These are phyloP conservation scores for Ganoderma sinense DNA, from an alignment of 1,284 basidiomycete species.

Conservation along the genomic window DNA sequence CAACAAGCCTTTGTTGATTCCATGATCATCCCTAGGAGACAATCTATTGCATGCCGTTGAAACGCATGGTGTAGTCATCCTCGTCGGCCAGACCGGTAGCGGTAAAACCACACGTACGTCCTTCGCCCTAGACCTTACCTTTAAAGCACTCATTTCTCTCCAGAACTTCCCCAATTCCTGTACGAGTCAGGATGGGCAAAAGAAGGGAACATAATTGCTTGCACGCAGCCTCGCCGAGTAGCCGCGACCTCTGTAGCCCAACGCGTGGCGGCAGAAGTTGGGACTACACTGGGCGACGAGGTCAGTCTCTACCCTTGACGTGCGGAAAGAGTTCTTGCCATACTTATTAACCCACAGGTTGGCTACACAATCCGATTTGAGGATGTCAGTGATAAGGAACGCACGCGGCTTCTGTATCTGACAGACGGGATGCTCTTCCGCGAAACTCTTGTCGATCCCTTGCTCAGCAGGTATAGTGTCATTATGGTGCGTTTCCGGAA, in stretches of 20 bases:
- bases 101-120: slow-evolving; percentile 95
- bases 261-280: slow-evolving; percentile 91
- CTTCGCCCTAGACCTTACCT: background rate
- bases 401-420: slow-evolving; percentile 95
- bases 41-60: slow-evolving; percentile 88
- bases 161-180: slow-evolving; percentile 95
- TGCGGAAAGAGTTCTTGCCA: background rate
- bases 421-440: slow-evolving; percentile 98
- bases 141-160: background rate
- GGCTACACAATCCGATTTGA: slow-evolving; percentile 99
- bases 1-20: background rate
- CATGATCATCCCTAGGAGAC: slow-evolving; percentile 54
- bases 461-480: slow-evolving; percentile 91
- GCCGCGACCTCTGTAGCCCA: slow-evolving; percentile 94
- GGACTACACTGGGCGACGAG: slow-evolving; percentile 89
- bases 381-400: slow-evolving; percentile 83
- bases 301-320: slow-evolving; percentile 49
- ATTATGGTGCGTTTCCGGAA: slow-evolving; percentile 77
- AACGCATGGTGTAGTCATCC: slow-evolving; percentile 83
- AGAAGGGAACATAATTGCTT: slow-evolving; percentile 81
- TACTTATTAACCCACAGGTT: slow-evolving; percentile 61
- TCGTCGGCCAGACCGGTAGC: slow-evolving; percentile 96
- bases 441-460: slow-evolving; percentile 89
- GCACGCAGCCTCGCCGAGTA: slow-evolving; percentile 95
- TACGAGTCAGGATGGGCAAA: slow-evolving; percentile 90